Conservation (phyloP, 2,329 filamentous ascomycete species). For the Tolypocladium sp. region DNA sequence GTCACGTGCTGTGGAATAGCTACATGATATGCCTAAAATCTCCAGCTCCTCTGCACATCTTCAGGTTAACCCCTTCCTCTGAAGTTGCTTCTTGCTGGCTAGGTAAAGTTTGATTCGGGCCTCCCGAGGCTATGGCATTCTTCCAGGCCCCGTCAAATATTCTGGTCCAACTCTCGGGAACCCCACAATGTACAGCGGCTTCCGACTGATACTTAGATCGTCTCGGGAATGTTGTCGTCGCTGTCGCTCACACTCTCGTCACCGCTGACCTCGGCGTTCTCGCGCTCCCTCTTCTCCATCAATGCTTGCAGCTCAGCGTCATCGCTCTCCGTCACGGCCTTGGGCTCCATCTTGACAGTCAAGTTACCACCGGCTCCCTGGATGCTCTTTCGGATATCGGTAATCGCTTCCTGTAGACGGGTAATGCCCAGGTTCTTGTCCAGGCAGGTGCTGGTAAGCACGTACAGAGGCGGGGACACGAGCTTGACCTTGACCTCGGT, state of each 20-base stretch:
- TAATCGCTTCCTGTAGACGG: constrained; percentile 79
- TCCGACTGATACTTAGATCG: constrained; percentile 18
- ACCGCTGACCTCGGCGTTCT: constrained; percentile 96
- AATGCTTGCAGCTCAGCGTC: constrained; percentile 93
- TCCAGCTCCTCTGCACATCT: neutral
- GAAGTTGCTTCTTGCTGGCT: neutral
- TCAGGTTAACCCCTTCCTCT: neutral
- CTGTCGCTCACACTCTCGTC: constrained; percentile 95
- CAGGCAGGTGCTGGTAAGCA: constrained; percentile 88
- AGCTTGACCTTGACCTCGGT: constrained; percentile 97
- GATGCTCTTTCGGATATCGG: constrained; percentile 77
- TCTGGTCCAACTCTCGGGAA: neutral
- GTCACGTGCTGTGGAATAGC: neutral
- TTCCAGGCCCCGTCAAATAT: neutral
- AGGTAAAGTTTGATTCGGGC: neutral
- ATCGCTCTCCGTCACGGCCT: constrained; percentile 97
- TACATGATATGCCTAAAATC: neutral
- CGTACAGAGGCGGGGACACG: constrained; percentile 94
- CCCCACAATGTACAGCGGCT: neutral
- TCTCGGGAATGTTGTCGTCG: constrained; percentile 62
- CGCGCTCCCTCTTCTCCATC: constrained; percentile 97
- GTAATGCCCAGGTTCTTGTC: constrained; percentile 85
- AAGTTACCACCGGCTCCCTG: constrained; percentile 68
- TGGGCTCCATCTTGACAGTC: constrained; percentile 95
- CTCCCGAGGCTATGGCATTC: neutral